phyloP scores from a whole-genome alignment of 768 basidiomycete species.

The Xerocomellus dryophilus region DNA sequence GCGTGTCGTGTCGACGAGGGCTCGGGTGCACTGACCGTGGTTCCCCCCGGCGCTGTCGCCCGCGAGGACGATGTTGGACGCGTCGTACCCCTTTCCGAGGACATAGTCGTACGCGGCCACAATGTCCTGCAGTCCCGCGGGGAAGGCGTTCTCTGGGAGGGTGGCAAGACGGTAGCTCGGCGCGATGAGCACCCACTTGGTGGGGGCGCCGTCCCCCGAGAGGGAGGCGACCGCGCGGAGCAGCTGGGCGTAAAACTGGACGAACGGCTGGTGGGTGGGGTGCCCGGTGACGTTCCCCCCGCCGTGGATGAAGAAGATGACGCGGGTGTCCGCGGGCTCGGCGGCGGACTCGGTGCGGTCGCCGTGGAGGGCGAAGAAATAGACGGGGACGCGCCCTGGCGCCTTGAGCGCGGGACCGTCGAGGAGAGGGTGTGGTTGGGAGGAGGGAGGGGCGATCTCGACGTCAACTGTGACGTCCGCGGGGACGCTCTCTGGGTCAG shows the following conservation, averaged over 20 bases:
- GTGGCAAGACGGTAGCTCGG: constrained; percentile 29
- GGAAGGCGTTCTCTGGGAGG: constrained; percentile 21
- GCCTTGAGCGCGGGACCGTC: not conserved
- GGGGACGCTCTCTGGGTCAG: not conserved
- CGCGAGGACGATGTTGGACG: constrained; percentile 17
- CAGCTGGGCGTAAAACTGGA: constrained; percentile 3
- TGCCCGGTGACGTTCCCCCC: constrained; percentile 20
- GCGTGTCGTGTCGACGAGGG: too few species aligned
- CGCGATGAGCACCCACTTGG: constrained; percentile 14
- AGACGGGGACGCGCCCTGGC: constrained; percentile 23
- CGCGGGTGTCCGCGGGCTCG: not conserved
- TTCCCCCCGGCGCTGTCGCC: constrained; percentile 30
- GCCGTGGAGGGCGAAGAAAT: constrained; percentile 13
- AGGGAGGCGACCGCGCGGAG: constrained; percentile 8
- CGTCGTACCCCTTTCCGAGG: constrained; percentile 21
- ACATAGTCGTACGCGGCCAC: constrained; percentile 27
- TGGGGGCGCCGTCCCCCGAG: not conserved
- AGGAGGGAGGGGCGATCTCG: constrained; percentile 19
- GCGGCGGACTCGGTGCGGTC: not conserved
- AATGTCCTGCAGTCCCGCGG: constrained; percentile 23
- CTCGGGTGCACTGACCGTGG: constrained; percentile 14
- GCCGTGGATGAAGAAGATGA: constrained; percentile 27
- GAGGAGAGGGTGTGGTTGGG: not conserved
- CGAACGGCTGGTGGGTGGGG: constrained; percentile 7
- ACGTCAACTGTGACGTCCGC: constrained; percentile 9